Conservation (phyloP, 805 yeast species). For the Myxozyma nipponensis region DNA sequence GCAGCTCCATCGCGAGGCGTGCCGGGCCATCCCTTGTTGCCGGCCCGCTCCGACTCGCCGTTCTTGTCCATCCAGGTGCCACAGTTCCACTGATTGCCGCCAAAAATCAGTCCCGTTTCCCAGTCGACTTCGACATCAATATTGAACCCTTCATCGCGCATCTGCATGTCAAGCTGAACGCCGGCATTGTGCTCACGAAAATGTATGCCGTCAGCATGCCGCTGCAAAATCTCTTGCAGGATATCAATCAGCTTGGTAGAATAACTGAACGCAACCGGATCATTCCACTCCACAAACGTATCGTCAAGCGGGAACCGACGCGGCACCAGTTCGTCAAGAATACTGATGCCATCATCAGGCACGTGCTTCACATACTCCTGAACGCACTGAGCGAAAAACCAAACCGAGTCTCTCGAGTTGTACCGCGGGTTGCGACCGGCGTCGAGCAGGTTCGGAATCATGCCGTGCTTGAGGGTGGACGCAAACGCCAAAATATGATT, state of each 20-base stretch:
- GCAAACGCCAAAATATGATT: slow-evolving; percentile 83
- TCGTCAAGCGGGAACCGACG: slow-evolving; percentile 91
- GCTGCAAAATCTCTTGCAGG: slow-evolving; percentile 72
- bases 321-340: slow-evolving; percentile 66
- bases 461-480: slow-evolving; percentile 86
- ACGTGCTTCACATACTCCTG: slow-evolving; percentile 72
- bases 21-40: slow-evolving; percentile 89
- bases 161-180: slow-evolving; percentile 77
- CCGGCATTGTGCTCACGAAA: slow-evolving; percentile 97
- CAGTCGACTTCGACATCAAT: slow-evolving; percentile 79
- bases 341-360: slow-evolving; percentile 60
- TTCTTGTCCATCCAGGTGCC: slow-evolving; percentile 99
- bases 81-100: slow-evolving; percentile 89
- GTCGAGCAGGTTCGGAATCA: slow-evolving; percentile 88
- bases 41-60: slow-evolving; percentile 89
- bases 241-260: slow-evolving; percentile 69
- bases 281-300: slow-evolving; percentile 62
- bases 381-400: slow-evolving; percentile 88
- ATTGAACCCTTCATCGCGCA: slow-evolving; percentile 89
- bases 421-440: slow-evolving; percentile 92
- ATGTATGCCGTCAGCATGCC: slow-evolving; percentile 85
- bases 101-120: slow-evolving; percentile 81
- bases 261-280: slow-evolving; percentile 70
- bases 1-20: slow-evolving; percentile 98
- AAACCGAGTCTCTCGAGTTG: slow-evolving; percentile 94